Base-by-base conservation (phyloP, 2,329 filamentous ascomycete genomes). In the Aspergillus niger region DNA sequence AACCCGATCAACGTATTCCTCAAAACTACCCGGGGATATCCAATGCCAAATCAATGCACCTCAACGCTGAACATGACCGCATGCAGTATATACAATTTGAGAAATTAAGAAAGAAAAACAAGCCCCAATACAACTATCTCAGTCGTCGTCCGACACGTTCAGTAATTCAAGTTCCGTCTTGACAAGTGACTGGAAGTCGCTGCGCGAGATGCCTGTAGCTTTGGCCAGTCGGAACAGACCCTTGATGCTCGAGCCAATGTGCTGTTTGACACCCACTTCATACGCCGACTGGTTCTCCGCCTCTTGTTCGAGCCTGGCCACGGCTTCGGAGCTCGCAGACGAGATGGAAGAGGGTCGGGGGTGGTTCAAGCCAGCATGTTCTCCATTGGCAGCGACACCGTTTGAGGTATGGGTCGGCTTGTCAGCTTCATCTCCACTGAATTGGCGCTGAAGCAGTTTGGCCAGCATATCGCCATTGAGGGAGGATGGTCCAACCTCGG, bases 211-310 rank as follows among this genome's bases (percentile, higher is more conserved):
- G 1, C 86, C 86, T 3, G 82, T 82, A 26, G 80, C 80, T 67
- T 79, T 82, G 1, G 86, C 86, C 57, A 89, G 72, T 3, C 86
- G 81, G 73, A 85, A 88, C 69, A 89, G 71, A 68, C 84, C 87
- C 76, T 88, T 88, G 67, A 89, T 80, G 65, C 84, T 86, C 1
- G 84, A 85, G 62, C 83, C 81, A 59, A 89, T 86, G 66, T 89
- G 86, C 69, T 87, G 85, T 66, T 85, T 84, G 52, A 89, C 83
- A 3, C 83, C 86, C 8, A 85, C 74, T 68, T 88, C 86, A 2
- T 83, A 83, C n/a, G 82, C 76, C 3, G 82, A 82, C 63, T 79
- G 78, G 39, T 69, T 79, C 62, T 80, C 79, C 1, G 83, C 84
- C 57, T 81, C 75, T 28, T 81, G 74, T 67, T 89, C 86, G 44